phyloP scores from a whole-genome alignment of 257 asterid genomes.

The Plectranthus barbatus region DNA sequence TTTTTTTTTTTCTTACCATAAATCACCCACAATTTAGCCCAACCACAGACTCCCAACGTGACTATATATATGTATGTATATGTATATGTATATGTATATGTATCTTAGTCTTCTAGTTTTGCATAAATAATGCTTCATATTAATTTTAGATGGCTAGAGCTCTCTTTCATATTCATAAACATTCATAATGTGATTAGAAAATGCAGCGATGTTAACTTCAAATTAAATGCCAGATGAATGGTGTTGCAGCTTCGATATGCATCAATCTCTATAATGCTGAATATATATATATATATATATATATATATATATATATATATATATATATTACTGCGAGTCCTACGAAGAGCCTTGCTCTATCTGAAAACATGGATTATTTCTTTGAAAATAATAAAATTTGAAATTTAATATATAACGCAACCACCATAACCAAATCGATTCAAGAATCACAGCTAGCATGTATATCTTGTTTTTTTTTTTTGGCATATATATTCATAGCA shows the following conservation, averaged over 20 bases:
- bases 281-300: no score
- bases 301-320: no score
- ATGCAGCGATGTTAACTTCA: neutral
- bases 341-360: neutral
- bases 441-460: neutral
- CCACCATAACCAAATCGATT: conserved; percentile 9
- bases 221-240: conserved; percentile 4
- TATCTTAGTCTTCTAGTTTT: no score
- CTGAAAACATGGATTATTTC: neutral
- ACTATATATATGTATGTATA: no score
- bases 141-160: no score
- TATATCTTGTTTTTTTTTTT: neutral
- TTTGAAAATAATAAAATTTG: neutral
- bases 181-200: neutral
- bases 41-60: no score
- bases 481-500: neutral
- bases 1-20: neutral
- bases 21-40: no score
- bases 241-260: neutral
- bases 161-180: no score
- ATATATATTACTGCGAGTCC: neutral
- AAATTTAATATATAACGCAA: neutral
- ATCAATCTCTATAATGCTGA: no score
- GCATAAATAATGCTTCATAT: no score
- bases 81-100: no score